phyloP scores from a whole-genome alignment of 306 rosid species.

The Hippophae gyantsensis region DNA sequence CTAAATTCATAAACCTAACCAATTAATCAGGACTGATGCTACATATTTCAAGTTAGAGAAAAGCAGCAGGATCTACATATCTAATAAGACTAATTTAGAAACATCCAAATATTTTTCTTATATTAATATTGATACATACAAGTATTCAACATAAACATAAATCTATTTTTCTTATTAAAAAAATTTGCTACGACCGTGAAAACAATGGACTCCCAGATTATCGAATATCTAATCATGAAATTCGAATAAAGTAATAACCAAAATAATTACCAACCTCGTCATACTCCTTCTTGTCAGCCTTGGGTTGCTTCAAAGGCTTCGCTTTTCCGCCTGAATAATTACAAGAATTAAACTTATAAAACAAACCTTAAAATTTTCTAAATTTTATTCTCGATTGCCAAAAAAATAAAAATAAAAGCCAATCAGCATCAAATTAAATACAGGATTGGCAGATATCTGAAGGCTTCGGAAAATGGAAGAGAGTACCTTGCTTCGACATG shows the following conservation, averaged over 20 bases:
- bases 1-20: too few relatives aligned
- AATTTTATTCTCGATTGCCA: not conserved
- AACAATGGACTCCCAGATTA: not conserved
- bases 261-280: conserved; percentile 50
- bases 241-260: not conserved
- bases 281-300: conserved; percentile 74
- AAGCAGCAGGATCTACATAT: too few relatives aligned
- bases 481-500: conserved; percentile 89
- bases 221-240: not conserved
- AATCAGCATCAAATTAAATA: not conserved
- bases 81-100: too few relatives aligned
- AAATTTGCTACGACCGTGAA: too few relatives aligned
- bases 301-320: conserved; percentile 93
- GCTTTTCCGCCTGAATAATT: conserved; percentile 70
- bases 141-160: too few relatives aligned
- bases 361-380: not conserved
- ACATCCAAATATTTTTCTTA: too few relatives aligned
- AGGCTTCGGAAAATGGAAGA: not conserved
- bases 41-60: too few relatives aligned
- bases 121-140: too few relatives aligned
- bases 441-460: conserved; percentile 3
- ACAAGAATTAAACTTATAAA: not conserved
- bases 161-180: too few relatives aligned
- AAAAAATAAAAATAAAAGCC: not conserved
- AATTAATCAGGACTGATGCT: too few relatives aligned